These are phyloP conservation scores for Tetrahymena thermophila DNA, from an alignment of 73 alveolate genomes.

Conservation along the genomic window DNA sequence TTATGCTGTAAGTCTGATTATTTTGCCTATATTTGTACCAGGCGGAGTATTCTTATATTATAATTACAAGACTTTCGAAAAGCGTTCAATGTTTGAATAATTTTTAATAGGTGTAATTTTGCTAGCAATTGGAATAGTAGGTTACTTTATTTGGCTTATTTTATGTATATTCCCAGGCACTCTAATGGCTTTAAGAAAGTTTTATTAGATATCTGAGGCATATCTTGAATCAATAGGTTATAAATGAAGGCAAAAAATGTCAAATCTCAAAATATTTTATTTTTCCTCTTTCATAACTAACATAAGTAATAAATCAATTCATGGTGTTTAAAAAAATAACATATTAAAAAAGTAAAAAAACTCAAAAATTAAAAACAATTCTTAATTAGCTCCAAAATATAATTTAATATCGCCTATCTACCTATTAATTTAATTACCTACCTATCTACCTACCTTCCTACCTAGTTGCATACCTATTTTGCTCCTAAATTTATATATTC, in stretches of 20 bases:
- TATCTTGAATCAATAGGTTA: background rate
- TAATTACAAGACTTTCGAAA: background rate
- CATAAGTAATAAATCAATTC: background rate
- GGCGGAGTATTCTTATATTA: background rate
- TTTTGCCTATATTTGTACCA: background rate
- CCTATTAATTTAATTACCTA: no score
- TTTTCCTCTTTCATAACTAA: no score
- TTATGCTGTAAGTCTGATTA: background rate
- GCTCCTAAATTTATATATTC: background rate
- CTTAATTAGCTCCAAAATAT: no score
- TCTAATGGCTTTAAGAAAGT: background rate
- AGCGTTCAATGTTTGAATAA: background rate
- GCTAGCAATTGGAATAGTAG: background rate
- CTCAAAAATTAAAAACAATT: no score
- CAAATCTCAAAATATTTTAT: no score
- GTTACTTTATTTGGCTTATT: background rate
- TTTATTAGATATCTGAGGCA: background rate
- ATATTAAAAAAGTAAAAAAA: no score
- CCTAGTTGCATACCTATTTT: no score
- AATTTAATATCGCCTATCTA: no score
- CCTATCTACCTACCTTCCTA: no score
- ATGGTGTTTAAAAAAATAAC: background rate
- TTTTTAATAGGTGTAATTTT: background rate
- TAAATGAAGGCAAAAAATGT: background rate
- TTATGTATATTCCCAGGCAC: background rate